These are phyloP conservation scores for Stagonosporopsis cucurbitacearum DNA, from an alignment of 2,329 filamentous ascomycete species.

Conservation along the genomic window DNA sequence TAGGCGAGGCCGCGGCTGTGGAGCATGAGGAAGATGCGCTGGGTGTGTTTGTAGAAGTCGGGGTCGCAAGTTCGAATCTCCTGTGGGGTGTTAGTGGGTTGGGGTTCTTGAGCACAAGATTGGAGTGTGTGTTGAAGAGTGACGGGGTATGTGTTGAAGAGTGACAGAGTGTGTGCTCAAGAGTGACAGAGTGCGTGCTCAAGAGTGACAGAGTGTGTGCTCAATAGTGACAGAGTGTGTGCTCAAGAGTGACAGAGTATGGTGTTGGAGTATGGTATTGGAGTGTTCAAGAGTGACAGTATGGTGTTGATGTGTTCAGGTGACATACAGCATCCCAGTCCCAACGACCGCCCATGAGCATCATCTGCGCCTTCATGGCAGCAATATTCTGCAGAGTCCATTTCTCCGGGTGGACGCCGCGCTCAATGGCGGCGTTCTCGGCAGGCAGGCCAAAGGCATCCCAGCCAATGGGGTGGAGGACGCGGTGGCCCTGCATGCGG, in stretches of 20 bases:
- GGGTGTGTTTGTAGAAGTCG: slow-evolving; percentile 87
- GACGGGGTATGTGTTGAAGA: too few relatives aligned
- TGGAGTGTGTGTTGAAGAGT: too few relatives aligned
- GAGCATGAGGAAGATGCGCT: slow-evolving; percentile 81
- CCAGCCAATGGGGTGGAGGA: slow-evolving; percentile 92
- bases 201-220: too few relatives aligned
- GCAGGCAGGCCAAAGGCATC: slow-evolving; percentile 90
- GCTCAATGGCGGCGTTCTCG: slow-evolving; percentile 88
- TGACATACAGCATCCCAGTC: slow-evolving; percentile 75
- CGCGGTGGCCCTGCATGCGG: slow-evolving; percentile 74
- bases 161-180: too few relatives aligned
- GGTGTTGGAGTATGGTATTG: too few relatives aligned
- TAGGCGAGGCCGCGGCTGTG: slow-evolving; percentile 78
- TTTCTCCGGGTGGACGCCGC: slow-evolving; percentile 74
- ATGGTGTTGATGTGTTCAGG: too few relatives aligned
- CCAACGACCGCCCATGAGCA: slow-evolving; percentile 80
- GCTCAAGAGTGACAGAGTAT: too few relatives aligned
- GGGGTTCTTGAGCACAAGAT: too few relatives aligned
- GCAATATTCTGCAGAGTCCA: slow-evolving; percentile 85
- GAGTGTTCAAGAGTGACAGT: too few relatives aligned
- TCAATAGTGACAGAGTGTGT: too few relatives aligned
- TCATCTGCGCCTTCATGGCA: slow-evolving; percentile 83
- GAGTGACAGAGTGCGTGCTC: too few relatives aligned
- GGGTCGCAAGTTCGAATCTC: slow-evolving; percentile 86
- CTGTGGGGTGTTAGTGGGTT: slow-evolving; percentile 61